These are phyloP conservation scores for Waltiozyma sp. DNA, from an alignment of 1,139 yeast species.

Conservation along the genomic window DNA sequence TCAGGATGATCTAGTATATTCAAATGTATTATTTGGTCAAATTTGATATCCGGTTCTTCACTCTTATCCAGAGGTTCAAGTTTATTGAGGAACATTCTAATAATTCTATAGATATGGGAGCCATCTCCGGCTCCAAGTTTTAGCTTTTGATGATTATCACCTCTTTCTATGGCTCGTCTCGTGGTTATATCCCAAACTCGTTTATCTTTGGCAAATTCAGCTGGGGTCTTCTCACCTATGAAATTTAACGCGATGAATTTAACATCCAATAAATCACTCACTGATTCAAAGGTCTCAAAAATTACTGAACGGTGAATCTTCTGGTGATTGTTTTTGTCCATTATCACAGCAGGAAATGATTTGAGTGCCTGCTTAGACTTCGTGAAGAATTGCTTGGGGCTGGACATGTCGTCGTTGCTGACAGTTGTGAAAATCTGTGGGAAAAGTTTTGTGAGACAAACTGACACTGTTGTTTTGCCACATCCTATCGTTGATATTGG, in stretches of 20 bases:
- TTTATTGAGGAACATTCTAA: conserved; percentile 63
- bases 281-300: conserved; percentile 39
- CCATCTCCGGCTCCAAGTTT: conserved; percentile 38
- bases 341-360: conserved; percentile 40
- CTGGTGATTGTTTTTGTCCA: conserved; percentile 80
- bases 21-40: conserved; percentile 55
- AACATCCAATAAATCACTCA: conserved; percentile 19
- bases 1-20: conserved; percentile 23
- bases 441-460: conserved; percentile 44
- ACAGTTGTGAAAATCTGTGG: conserved; percentile 58
- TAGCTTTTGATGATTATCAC: conserved; percentile 86
- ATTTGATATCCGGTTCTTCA: conserved; percentile 50
- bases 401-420: conserved; percentile 69
- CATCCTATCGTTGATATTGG: conserved; percentile 91
- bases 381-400: conserved; percentile 41
- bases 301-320: conserved; percentile 57
- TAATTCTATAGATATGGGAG: conserved; percentile 42
- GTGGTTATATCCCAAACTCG: conserved; percentile 42
- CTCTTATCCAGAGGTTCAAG: conserved; percentile 46
- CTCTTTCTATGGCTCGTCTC: conserved; percentile 53
- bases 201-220: conserved; percentile 13
- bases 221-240: conserved; percentile 27
- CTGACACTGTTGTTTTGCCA: conserved; percentile 82
- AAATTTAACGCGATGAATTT: conserved; percentile 64
- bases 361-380: conserved; percentile 34